A percentile compares a stretch with the other conserved stretches of the same genome.
Conservation (phyloP, 2,329 filamentous ascomycete species). For the Xylariaceae sp. region DNA sequence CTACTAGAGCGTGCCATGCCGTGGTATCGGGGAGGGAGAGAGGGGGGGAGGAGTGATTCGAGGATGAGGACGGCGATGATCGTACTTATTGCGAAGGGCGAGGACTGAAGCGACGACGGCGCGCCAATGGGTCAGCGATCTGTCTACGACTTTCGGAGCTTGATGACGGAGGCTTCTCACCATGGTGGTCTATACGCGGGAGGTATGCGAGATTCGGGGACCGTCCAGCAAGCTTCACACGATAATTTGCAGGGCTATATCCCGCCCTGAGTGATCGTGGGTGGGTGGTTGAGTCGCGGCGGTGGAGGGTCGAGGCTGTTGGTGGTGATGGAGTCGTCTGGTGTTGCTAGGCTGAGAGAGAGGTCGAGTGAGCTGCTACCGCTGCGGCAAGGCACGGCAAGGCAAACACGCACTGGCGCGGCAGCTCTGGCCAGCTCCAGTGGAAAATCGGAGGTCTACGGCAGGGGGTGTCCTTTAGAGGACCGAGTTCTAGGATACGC, state of each 20-base stretch:
- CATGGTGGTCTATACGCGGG: too few relatives aligned
- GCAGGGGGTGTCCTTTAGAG: constrained; percentile 5
- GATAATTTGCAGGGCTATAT: too few relatives aligned
- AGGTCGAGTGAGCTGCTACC: constrained; percentile 4
- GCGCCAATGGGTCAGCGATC: too few relatives aligned
- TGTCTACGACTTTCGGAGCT: constrained; percentile 11
- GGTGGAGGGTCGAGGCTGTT: too few relatives aligned
- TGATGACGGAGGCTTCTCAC: constrained; percentile 21
- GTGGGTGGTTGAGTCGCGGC: too few relatives aligned
- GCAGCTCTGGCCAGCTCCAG: constrained; percentile 9
- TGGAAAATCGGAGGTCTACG: constrained; percentile 1
- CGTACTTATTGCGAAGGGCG: constrained; percentile 93
- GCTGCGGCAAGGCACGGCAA: constrained; percentile 2
- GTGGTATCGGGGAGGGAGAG: constrained; percentile 4
- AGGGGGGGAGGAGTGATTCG: constrained; percentile 4
- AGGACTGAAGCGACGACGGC: too few relatives aligned
- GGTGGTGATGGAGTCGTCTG: constrained; percentile 4
- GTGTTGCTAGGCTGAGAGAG: constrained; percentile 4
- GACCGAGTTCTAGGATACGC: too few relatives aligned
- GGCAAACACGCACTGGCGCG: constrained; percentile 20
- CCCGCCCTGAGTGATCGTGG: too few relatives aligned
- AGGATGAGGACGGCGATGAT: constrained; percentile 10
- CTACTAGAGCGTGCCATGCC: too few relatives aligned
- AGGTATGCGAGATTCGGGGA: too few relatives aligned
- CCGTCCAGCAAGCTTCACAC: too few relatives aligned